Evolutionary conservation across 768 basidiomycete species (phyloP), one percentile per base, ranked within the genome.

Genomic region (Tylopilus plumbeoviolaceoides): DNA sequence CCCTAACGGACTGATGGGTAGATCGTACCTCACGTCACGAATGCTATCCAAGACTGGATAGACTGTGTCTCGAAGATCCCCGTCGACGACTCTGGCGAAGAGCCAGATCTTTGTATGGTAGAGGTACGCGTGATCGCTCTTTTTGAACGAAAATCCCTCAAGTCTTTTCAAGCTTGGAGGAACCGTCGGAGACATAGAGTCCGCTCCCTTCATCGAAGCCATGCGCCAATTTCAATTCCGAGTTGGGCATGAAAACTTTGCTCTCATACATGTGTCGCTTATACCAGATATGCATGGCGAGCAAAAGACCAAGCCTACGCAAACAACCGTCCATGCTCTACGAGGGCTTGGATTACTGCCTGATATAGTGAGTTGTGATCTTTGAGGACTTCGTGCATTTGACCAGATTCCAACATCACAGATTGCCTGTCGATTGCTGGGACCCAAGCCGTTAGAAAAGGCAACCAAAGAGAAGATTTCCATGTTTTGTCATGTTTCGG

Each of bases 171-270:
- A 28, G 92, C 88, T 99, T 56, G 95, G 95, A 51, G 95, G 95
- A 20, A 99, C 95, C 0, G 95, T 99, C 15, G 95, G 95, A 42
- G 95, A 99, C 64, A 99, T 99, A 67, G 95, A 99, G 64, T 97
- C 93, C 7, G 95, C 95, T 4, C 95, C 95, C 3, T 99, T 99
- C 70, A 79, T 99, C 43, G 95, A 99, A 70, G 95, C 95, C 1
- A 94, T 99, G 89, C 85, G 95, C n/a, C 95, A 99, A 70, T 99
- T 99, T 79, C 95, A 99, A 67, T 98, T 98, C 77, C 87, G 95
- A 51, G 95, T 98, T 20, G 95, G 95, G 17, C 82, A 89, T 66
- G 91, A 93, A 53, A 98, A 98, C 72, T 98, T 98, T 67, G 95
- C 95, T 0, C 83, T 98, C 50, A 86, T 98, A 54, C 95, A 98